Conservation (phyloP, 2,329 filamentous ascomycete genomes). For the Fusarium pseudocircinatum region DNA sequence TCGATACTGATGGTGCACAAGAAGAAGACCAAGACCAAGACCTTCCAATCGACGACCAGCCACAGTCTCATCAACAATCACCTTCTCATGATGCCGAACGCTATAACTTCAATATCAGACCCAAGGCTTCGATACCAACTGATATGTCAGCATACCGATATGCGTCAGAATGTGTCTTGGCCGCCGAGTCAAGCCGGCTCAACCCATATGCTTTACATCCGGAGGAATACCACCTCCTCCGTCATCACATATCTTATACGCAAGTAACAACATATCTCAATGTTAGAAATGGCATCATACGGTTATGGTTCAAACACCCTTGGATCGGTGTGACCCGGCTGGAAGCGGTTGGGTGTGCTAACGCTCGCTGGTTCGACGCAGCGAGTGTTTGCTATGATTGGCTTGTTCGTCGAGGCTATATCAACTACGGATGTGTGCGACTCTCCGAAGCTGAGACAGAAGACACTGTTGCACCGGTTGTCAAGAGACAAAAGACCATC, state of each 20-base stretch:
- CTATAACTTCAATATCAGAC: conserved; percentile 67
- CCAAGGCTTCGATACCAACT: conserved; percentile 85
- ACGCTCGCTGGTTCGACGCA: conserved; percentile 87
- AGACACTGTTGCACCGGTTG: conserved; percentile 49
- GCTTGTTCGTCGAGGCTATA: conserved; percentile 89
- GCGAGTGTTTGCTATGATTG: conserved; percentile 92
- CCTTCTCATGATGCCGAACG: conserved; percentile 48
- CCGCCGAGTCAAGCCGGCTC: conserved; percentile 87
- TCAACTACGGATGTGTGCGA: conserved; percentile 94
- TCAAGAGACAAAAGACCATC: conserved; percentile 73
- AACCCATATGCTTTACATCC: conserved; percentile 89
- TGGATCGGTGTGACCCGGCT: conserved; percentile 82
- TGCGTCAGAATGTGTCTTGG: conserved; percentile 89
- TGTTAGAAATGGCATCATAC: conserved; percentile 91
- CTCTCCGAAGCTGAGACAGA: conserved; percentile 58
- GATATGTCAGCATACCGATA: conserved; percentile 79
- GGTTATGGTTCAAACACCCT: conserved; percentile 89
- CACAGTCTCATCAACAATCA: conserved; percentile 31
- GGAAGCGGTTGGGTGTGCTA: conserved; percentile 91
- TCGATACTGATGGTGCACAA: conserved; percentile 52
- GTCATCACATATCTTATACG: conserved; percentile 82
- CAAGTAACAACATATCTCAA: conserved; percentile 97
- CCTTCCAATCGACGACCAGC: conserved; percentile 34
- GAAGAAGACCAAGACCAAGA: conserved; percentile 29
- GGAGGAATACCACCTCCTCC: conserved; percentile 83